Evolutionary conservation across 306 rosid species (phyloP), one percentile per base, ranked within the genome.

Genomic region (Delonix regia): DNA sequence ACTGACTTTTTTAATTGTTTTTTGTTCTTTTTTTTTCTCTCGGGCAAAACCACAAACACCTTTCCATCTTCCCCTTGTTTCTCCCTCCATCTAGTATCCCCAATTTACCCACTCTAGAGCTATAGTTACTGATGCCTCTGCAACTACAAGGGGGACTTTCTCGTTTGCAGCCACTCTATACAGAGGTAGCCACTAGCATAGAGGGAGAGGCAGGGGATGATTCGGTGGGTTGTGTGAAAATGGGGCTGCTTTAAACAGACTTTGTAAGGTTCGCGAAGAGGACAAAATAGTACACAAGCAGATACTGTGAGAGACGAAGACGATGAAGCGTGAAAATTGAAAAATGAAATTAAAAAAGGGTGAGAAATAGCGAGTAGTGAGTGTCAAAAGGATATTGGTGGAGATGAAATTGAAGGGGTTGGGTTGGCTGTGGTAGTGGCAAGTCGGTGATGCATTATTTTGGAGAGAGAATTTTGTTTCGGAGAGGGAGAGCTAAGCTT

Each of bases 11-110:
- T 16, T 1, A 14, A 38, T 30, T n/a, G 0, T 57, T 1, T 22
- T 48, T 30, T n/a, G 0, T 57, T 21, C 19, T 49, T 18, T n/a
- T 30, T 41, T 48, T 52, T 63, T 63, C 56, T 62, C 39, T 62
- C 21, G 42, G 52, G 53, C 36, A 13, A 21, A 63, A 55, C 71
- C 52, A 72, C 82, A 77, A 82, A 64, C 70, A 82, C 73, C 75
- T 8, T 48, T 30, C 27, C 41, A 48, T 27, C 38, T 12, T 28
- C 9, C 19, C 1, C 13, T 13, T 1, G 65, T 25, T 24, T 10
- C 14, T 19, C 10, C 18, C 27, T 21, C 33, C 6, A 8, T 21
- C 13, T 3, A 0, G 22, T 2, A 19, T 21, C 14, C 28, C 28
- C 28, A n/a, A n/a, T 53, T 53, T 12, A 2, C 66, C 16, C 64